A percentile compares a stretch with the other conserved stretches of the same genome.
Evolutionary conservation across 2,329 filamentous ascomycete genomes (phyloP).

Genomic region (Neurospora sp.): DNA sequence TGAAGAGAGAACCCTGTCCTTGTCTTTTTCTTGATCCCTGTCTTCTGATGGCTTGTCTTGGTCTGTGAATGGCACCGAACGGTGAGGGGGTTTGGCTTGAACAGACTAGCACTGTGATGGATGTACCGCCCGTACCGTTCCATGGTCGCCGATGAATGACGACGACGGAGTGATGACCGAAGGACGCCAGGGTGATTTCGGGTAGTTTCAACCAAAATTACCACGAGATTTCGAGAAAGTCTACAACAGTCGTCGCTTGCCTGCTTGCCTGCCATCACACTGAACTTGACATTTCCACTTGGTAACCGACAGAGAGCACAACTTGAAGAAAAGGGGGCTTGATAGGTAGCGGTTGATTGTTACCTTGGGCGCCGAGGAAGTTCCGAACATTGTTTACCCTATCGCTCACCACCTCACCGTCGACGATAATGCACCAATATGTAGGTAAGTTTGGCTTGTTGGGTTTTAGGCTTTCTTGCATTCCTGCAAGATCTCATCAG

Average conservation of each 20-base stretch:
- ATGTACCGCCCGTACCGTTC: conserved; percentile 1
- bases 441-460: background rate
- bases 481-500: background rate
- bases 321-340: background rate
- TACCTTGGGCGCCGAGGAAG: background rate
- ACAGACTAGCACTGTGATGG: conserved; percentile 12
- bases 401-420: background rate
- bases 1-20: conserved; percentile 10
- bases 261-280: background rate
- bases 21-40: conserved; percentile 3
- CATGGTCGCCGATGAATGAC: conserved; percentile 4
- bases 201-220: background rate
- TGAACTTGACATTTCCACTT: background rate
- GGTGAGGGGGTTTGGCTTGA: conserved; percentile 4
- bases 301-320: background rate
- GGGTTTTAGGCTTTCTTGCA: background rate
- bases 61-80: conserved; percentile 9
- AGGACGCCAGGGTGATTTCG: background rate
- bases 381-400: background rate
- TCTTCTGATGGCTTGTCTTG: conserved; percentile 16
- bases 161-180: background rate
- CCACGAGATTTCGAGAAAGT: background rate
- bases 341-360: background rate
- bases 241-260: background rate
- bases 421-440: background rate